Base-by-base conservation (phyloP, 2,329 filamentous ascomycete species). In the Apiospora aurea region DNA sequence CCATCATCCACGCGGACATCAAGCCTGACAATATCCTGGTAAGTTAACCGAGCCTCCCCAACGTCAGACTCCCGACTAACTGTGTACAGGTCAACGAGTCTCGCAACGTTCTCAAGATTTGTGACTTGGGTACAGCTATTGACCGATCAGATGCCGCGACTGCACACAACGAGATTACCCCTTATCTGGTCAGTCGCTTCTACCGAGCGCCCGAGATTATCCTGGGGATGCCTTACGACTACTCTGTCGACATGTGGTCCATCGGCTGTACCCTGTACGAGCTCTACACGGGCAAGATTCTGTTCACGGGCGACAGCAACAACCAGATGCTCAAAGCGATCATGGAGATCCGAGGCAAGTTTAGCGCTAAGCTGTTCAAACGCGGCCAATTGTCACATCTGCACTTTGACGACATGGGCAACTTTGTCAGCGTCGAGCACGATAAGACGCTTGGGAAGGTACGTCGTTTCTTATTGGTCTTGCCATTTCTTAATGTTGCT, bases 151-250 rank as follows among this genome's bases (percentile, higher is more conserved):
- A 99, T 77, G 89, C 89, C 1, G 88, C 88, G 26, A 90, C 87
- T n/a, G 87, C 88, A 13, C 87, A 90, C 72, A 96, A 93, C 75
- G 94, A 97, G 78, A 93, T 97, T 74, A 97, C 95, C 0, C 95
- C 95, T 16, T 98, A 98, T 80, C 91, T 99, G 1, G 95, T 98
- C 79, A 98, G 95, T 84, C 92, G 97, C 71, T 99, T 98, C 83
- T 99, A 99, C 81, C 93, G 96, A 73, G 96, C 96, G 4, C 96
- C 97, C 2, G 96, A 99, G 84, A 94, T 99, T 79, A 97, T 99
- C 74, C 88, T 99, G 4, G 96, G 96, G n/a, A 95, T 98, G 85
- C 93, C 93, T 13, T 97, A 97, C 81, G 95, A 97, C 80, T 97
- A 96, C 80, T 92, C 93, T 10, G 94, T 98, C 75, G 96, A 99